Conservation (phyloP, 2,329 filamentous ascomycete species). For the Zasmidium angulare region DNA sequence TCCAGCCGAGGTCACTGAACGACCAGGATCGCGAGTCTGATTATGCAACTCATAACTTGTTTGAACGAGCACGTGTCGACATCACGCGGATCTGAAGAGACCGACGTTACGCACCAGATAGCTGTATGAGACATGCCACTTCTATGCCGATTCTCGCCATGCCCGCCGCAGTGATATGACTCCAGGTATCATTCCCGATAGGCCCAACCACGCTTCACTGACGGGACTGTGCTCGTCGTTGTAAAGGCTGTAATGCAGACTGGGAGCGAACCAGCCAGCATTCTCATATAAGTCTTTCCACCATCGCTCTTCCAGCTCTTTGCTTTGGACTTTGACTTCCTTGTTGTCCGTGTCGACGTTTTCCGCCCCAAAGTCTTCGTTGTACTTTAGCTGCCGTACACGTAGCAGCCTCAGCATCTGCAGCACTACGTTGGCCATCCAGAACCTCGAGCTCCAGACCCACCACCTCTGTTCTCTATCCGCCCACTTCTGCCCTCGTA, state of each 20-base stretch:
- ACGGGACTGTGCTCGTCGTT: slow-evolving; percentile 58
- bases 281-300: slow-evolving; percentile 69
- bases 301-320: slow-evolving; percentile 49
- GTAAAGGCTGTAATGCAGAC: slow-evolving; percentile 77
- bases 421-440: slow-evolving; percentile 73
- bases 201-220: slow-evolving; percentile 58
- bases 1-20: slow-evolving; percentile 64
- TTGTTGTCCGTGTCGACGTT: slow-evolving; percentile 45
- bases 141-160: slow-evolving; percentile 42
- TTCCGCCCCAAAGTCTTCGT: slow-evolving; percentile 33
- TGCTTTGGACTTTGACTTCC: slow-evolving; percentile 28
- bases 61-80: slow-evolving; percentile 81
- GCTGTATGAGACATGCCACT: not conserved
- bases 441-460: slow-evolving; percentile 74
- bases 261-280: slow-evolving; percentile 76
- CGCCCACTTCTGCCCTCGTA: slow-evolving; percentile 43
- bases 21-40: slow-evolving; percentile 59
- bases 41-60: slow-evolving; percentile 72
- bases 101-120: not conserved
- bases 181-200: slow-evolving; percentile 56
- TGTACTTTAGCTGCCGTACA: slow-evolving; percentile 43
- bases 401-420: slow-evolving; percentile 67
- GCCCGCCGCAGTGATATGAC: slow-evolving; percentile 45
- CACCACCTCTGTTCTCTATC: slow-evolving; percentile 60
- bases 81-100: slow-evolving; percentile 68